A percentile compares a stretch with the other conserved stretches of the same genome.
phyloP scores from a whole-genome alignment of 139 green algal species.

The Raphidocelis subcapitata region DNA sequence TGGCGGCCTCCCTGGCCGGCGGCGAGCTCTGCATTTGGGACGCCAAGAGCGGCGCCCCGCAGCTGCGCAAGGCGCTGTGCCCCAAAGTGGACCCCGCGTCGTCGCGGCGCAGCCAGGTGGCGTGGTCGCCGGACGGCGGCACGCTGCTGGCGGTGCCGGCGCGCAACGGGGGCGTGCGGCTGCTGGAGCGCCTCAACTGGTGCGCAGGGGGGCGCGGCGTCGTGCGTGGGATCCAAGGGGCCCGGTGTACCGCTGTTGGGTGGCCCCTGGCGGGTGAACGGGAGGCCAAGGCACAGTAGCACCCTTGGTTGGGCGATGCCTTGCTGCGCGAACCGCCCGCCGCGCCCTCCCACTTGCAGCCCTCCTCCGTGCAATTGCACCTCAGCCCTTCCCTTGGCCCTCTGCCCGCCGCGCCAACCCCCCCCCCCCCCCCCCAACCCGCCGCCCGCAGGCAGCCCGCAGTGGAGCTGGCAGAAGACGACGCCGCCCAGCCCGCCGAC shows the following conservation, averaged over 20 bases:
- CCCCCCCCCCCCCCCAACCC: no score
- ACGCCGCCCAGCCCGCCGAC: slow-evolving; percentile 42
- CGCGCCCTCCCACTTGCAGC: no score
- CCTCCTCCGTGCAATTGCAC: no score
- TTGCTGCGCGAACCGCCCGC: no score
- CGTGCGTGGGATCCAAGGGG: not conserved
- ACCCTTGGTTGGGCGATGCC: no score
- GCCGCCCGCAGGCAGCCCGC: not conserved
- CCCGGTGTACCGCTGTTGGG: slow-evolving; percentile 19
- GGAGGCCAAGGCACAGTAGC: no score
- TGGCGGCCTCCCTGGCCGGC: slow-evolving; percentile 57
- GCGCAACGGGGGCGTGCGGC: slow-evolving; percentile 45
- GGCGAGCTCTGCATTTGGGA: slow-evolving; percentile 71
- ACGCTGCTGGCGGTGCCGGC: slow-evolving; percentile 57
- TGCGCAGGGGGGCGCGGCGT: not conserved
- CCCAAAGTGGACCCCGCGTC: slow-evolving; percentile 27
- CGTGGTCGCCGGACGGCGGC: slow-evolving; percentile 74
- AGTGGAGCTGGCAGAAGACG: slow-evolving; percentile 7
- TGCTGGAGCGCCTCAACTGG: slow-evolving; percentile 74
- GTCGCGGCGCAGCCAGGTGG: slow-evolving; percentile 18
- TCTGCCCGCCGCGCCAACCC: no score
- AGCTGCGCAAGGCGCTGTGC: slow-evolving; percentile 27
- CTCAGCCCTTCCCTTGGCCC: no score
- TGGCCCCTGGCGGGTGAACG: not conserved
- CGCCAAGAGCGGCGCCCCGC: slow-evolving; percentile 28